Percentiles rank a stretch among this genome's conserved stretches.
These are phyloP conservation scores for Triticum monococcum DNA, from an alignment of 176 grass and related monocot species.

Conservation along the genomic window DNA sequence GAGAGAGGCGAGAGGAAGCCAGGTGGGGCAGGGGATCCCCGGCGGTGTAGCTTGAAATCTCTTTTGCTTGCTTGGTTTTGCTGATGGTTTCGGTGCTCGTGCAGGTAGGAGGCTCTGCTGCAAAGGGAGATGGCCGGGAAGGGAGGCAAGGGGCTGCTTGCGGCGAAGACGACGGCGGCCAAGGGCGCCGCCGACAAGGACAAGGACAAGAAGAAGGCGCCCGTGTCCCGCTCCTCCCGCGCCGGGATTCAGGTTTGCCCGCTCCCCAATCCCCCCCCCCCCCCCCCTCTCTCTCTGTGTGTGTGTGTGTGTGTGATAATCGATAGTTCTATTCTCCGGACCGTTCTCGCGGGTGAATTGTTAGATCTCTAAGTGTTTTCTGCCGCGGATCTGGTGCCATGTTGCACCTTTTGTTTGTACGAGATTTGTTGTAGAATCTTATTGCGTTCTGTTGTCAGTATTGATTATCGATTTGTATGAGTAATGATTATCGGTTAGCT, in stretches of 20 bases:
- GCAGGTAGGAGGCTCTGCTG: not conserved
- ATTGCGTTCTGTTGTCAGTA: not conserved
- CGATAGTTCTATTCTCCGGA: no score
- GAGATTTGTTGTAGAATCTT: not conserved
- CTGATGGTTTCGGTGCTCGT: not conserved
- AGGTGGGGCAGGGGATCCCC: not conserved
- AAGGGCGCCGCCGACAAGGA: constrained; percentile 58
- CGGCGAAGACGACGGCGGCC: constrained; percentile 68
- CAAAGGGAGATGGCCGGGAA: constrained; percentile 47
- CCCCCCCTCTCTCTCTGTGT: no score
- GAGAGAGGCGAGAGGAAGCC: not conserved
- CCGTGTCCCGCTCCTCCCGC: constrained; percentile 68
- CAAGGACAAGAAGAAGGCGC: constrained; percentile 64
- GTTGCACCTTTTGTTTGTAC: not conserved
- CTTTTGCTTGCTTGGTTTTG: not conserved
- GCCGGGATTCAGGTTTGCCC: constrained; percentile 56
- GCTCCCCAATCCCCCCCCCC: not conserved
- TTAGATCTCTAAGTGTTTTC: not conserved
- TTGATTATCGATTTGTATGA: not conserved
- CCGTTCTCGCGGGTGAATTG: no score
- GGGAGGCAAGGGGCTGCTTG: constrained; percentile 71
- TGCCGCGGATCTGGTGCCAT: not conserved
- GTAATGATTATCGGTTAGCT: not conserved
- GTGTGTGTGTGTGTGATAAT: no score
- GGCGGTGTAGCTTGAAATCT: not conserved